phyloP scores from a whole-genome alignment of 495 filamentous ascomycete genomes.

The Xylaria acuta region DNA sequence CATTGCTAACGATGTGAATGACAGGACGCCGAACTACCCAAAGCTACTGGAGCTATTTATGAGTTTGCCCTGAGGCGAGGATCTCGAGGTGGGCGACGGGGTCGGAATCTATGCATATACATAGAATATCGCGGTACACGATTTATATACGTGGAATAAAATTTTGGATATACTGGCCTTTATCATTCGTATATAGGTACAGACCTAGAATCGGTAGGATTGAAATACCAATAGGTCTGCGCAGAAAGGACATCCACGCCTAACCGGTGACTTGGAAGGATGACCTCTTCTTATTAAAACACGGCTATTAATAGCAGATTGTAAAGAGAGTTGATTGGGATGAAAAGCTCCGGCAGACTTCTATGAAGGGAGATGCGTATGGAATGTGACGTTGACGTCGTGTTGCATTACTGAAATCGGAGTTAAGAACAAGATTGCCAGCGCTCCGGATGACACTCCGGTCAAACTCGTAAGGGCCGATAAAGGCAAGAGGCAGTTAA shows the following conservation, averaged over 20 bases:
- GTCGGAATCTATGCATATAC: not conserved
- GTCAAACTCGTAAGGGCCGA: not conserved
- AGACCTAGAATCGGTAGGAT: not conserved
- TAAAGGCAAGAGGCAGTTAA: not conserved
- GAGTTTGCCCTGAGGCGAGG: slow-evolving; percentile 37
- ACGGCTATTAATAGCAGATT: not conserved
- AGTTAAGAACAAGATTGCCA: not conserved
- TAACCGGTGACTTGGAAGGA: not conserved
- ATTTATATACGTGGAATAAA: not conserved
- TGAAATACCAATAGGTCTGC: not conserved
- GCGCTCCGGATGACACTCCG: not conserved
- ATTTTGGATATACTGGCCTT: not conserved
- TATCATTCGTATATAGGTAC: not conserved
- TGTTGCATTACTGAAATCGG: not conserved
- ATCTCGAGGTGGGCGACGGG: not conserved
- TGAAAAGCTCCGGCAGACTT: not conserved
- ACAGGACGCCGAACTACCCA: slow-evolving; percentile 43
- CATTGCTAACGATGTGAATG: not conserved
- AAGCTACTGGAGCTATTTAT: slow-evolving; percentile 45
- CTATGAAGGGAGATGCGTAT: not conserved
- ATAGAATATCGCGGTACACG: not conserved
- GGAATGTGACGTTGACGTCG: not conserved
- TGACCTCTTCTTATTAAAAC: not conserved
- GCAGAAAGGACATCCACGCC: not conserved
- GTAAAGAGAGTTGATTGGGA: not conserved